Base-by-base conservation (phyloP, 208 protist genomes). In the Trypanosoma vivax region DNA sequence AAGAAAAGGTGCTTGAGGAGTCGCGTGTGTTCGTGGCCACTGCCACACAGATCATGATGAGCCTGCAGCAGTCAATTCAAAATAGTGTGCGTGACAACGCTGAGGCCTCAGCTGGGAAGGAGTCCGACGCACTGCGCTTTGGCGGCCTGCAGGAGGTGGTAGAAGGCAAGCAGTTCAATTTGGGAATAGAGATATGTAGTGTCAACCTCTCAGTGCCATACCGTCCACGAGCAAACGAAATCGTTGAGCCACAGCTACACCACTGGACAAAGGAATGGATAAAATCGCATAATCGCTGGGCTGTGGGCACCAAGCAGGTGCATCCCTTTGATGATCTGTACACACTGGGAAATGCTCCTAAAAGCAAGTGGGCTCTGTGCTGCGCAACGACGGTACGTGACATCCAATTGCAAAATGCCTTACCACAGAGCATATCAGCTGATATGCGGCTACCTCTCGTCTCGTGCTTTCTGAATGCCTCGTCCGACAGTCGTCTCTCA, bases 241-340 rank as follows among this genome's bases (percentile, higher is more conserved):
- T 68, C 37, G 61, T 94, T 2, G 64, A 79, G 21, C 83, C 88
- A 37, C 88, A 94, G 54, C 51, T 83, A 14, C 76, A 84, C 29
- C 55, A 71, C 27, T 75, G 86, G 50, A 31, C 88, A 21, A 57
- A 56, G 11, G 48, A 58, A 40, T 94, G 88, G 88, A 47, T 68
- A n/a, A 34, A 49, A 1, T 63, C 77, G 7, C 19, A 34, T 13
- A 21, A 58, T 21, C 11, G 56, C 1, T 7, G 35, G 10, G 13
- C 50, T 1, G 51, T 65, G 59, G 42, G 42, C 7, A 5, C 1
- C 30, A 18, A 35, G 2, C 47, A 18, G 13, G 1, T 7, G 24
- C 6, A 5, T 18, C n/a, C 19, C 2, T 23, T 6, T 11, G 18
- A 45, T 30, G 42, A 55, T 0, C 30, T 25, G 34, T 25, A 19